These are phyloP conservation scores for Corrigiola litoralis DNA, from an alignment of 179 eudicot species.

Conservation along the genomic window DNA sequence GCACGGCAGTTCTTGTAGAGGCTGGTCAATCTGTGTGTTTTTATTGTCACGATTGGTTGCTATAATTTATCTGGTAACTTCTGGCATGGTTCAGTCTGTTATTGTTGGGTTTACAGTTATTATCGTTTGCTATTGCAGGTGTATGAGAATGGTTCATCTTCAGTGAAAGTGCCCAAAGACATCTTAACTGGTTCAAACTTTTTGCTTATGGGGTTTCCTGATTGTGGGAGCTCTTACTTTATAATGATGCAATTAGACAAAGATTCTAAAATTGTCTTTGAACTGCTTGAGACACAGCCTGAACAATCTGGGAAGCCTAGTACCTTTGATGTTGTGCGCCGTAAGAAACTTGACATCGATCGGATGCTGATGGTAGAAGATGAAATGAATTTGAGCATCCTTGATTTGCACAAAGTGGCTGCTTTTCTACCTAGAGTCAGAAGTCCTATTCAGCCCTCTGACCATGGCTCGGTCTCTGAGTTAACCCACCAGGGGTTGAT, in stretches of 20 bases:
- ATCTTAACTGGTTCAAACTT: conserved; percentile 55
- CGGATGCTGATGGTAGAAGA: conserved; percentile 79
- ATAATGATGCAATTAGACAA: conserved; percentile 84
- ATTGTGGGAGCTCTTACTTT: conserved; percentile 77
- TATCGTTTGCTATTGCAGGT: conserved; percentile 49
- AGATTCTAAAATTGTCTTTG: conserved; percentile 68
- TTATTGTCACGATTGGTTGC: too few relatives aligned
- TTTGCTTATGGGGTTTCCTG: conserved; percentile 89
- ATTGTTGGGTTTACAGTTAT: neutral
- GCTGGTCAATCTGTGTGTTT: neutral
- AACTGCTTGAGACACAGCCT: conserved; percentile 63
- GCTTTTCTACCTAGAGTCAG: conserved; percentile 32
- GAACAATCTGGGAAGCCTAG: conserved; percentile 51
- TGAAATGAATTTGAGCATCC: conserved; percentile 75
- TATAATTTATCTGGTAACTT: neutral
- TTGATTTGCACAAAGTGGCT: conserved; percentile 49
- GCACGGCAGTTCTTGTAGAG: neutral
- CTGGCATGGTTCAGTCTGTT: neutral
- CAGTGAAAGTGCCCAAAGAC: conserved; percentile 65
- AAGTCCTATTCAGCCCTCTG: conserved; percentile 39
- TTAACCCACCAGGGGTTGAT: conserved; percentile 40
- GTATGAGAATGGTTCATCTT: conserved; percentile 64
- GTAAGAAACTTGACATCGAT: conserved; percentile 58
- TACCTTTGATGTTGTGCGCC: conserved; percentile 50
- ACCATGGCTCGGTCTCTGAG: conserved; percentile 44